Base-by-base conservation (phyloP, 148 eudicot species). In the Camellia sinensis region DNA sequence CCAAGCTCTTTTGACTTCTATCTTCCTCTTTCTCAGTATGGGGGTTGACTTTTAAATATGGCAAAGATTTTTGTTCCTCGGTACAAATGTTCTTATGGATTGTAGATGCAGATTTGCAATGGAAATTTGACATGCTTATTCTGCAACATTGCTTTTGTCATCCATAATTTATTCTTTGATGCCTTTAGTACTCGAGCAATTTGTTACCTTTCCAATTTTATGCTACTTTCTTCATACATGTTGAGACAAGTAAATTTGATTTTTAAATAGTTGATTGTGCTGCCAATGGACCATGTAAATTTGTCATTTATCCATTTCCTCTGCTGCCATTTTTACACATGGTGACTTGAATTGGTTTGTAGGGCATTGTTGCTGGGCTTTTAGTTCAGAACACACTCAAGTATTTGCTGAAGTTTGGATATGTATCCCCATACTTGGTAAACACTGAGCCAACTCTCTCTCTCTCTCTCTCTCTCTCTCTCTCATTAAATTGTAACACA, bases 361-460 rank as follows among this genome's bases (percentile, higher is more conserved):
- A 95, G 98, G 98, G 98, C 19, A 91, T 95, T 87, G 98, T 95
- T 86, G 98, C 98, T 82, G 98, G 98, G 68, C 92, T 95, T 73
- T 88, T 95, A 73, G 97, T 95, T 78, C 98, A 95, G 78, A 95
- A 93, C 79, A 91, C 98, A 17, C 94, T 95, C 15, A 95, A 95
- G 84, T 93, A 93, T 85, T 88, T 95, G 86, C 89, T 95, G 63
- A 85, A 90, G 79, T 95, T 95, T 82, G 98, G 98, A 78, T 88
- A 82, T 57, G 92, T 93, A 73, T 90, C 97, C 37, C 92, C 92
- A 15, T 95, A 95, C 85, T 80, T 95, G 98, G 98, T 93, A 90
- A 77, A 73, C 78, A 43, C 64, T 46, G n/a, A n/a, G n/a, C n/a
- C n/a, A n/a, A n/a, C 40, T 50, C 15, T 7, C n/a, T 4, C 48